Conservation (phyloP, 106 monocot species). For the Allium fistulosum region DNA sequence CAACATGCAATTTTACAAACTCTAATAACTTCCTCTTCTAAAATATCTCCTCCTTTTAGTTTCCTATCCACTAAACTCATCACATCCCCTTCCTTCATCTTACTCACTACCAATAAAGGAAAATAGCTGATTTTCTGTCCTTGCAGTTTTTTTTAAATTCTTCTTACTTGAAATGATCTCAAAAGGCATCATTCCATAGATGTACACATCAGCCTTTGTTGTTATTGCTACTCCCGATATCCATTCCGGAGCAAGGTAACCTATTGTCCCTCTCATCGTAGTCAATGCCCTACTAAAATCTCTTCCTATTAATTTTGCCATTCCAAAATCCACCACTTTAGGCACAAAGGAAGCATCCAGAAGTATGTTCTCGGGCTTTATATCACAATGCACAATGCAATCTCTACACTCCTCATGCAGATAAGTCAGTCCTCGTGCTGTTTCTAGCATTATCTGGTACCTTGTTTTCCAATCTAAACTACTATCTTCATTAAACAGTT, state of each 20-base stretch:
- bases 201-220: constrained; percentile 11
- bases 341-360: constrained; percentile 8
- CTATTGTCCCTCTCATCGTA: constrained; percentile 17
- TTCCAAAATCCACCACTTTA: constrained; percentile 12
- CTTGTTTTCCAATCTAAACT: neutral
- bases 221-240: constrained; percentile 12
- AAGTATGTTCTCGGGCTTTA: constrained; percentile 17
- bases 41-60: constrained; percentile 1
- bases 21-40: constrained; percentile 3
- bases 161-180: constrained; percentile 11
- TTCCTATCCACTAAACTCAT: constrained; percentile 5
- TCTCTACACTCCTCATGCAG: constrained; percentile 37
- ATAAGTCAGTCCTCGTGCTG: constrained; percentile 32
- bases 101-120: neutral
- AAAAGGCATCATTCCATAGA: constrained; percentile 9
- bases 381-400: constrained; percentile 15
- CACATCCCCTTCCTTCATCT: constrained; percentile 5
- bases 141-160: neutral
- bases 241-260: constrained; percentile 17
- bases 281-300: constrained; percentile 12
- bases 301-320: constrained; percentile 2
- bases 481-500: neutral
- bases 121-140: neutral
- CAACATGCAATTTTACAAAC: constrained; percentile 10
- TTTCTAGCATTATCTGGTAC: constrained; percentile 11